These are phyloP conservation scores for Malassezia yamatoensis DNA, from an alignment of 1,284 basidiomycete species.

Conservation along the genomic window DNA sequence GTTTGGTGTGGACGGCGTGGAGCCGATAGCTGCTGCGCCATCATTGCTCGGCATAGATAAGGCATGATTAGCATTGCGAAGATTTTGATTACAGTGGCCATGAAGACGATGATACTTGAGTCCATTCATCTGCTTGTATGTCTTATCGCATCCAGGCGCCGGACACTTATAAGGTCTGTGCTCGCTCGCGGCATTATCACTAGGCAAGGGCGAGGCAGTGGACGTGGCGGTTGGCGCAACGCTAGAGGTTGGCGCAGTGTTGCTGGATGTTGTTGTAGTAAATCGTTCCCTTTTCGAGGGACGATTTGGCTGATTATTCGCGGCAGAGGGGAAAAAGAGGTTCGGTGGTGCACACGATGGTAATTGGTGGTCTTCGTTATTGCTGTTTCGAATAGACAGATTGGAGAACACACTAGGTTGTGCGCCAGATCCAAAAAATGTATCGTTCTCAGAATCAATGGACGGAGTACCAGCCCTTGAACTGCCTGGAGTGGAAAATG, in stretches of 20 bases:
- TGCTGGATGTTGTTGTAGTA: constrained; percentile 3
- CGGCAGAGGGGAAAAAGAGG: constrained; percentile 45
- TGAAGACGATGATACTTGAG: constrained; percentile 95
- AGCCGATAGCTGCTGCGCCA: neutral
- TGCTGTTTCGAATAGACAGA: constrained; percentile 33
- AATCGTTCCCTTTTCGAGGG: constrained; percentile 40
- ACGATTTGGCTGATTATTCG: constrained; percentile 19
- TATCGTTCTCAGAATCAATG: constrained; percentile 32
- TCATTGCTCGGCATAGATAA: neutral
- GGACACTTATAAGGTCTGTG: constrained; percentile 91
- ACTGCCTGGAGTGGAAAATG: constrained; percentile 43
- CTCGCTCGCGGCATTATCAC: constrained; percentile 20
- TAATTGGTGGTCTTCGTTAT: constrained; percentile 34
- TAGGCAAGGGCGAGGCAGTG: constrained; percentile 12
- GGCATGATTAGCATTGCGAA: constrained; percentile 19
- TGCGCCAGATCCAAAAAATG: constrained; percentile 31
- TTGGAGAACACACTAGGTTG: constrained; percentile 41
- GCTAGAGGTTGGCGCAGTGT: neutral
- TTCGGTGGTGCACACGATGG: constrained; percentile 48
- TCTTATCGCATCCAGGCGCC: constrained; percentile 93
- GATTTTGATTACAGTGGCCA: constrained; percentile 61
- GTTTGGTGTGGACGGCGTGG: neutral
- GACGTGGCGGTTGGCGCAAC: constrained; percentile 11
- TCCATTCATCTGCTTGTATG: constrained; percentile 92
- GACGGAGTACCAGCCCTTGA: constrained; percentile 42